A percentile compares a stretch with the other conserved stretches of the same genome.
These are phyloP conservation scores for Ceratocystis albifundus DNA, from an alignment of 2,329 filamentous ascomycete genomes.

Conservation along the genomic window DNA sequence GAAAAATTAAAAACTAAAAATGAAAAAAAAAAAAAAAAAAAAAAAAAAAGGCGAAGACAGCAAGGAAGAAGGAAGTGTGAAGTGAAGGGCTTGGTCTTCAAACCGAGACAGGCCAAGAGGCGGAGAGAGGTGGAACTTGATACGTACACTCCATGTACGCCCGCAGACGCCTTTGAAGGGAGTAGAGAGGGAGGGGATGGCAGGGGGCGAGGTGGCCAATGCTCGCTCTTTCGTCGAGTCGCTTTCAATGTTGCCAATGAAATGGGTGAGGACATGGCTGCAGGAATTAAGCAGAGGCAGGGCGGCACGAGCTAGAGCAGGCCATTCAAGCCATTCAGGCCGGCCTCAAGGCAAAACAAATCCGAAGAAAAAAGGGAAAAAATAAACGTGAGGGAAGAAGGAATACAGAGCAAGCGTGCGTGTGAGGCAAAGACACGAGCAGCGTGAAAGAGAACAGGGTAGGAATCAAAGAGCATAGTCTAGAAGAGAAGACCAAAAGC, in stretches of 20 bases:
- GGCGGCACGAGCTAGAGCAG: not conserved
- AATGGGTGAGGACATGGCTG: not conserved
- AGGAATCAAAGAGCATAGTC: not conserved
- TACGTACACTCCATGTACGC: not conserved
- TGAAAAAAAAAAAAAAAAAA: not conserved
- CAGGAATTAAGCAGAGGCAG: slow-evolving; percentile 1
- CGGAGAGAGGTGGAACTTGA: not conserved
- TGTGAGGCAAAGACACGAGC: slow-evolving; percentile 2
- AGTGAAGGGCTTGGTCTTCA: slow-evolving; percentile 2
- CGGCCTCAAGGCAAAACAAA: not conserved
- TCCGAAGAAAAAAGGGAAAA: too few relatives aligned
- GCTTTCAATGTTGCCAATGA: not conserved
- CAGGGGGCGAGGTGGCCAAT: slow-evolving; percentile 11
- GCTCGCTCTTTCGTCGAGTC: not conserved
- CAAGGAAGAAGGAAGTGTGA: not conserved
- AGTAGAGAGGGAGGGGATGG: not conserved
- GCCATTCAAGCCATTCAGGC: not conserved
- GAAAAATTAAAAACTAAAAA: not conserved
- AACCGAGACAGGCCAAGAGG: not conserved
- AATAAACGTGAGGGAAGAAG: not conserved
- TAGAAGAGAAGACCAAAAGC: not conserved
- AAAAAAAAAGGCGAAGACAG: not conserved
- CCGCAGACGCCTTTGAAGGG: too few relatives aligned
- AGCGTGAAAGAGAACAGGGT: too few relatives aligned
- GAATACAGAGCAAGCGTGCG: not conserved